phyloP scores from a whole-genome alignment of 2,329 filamentous ascomycete genomes.

The Capronia americana region DNA sequence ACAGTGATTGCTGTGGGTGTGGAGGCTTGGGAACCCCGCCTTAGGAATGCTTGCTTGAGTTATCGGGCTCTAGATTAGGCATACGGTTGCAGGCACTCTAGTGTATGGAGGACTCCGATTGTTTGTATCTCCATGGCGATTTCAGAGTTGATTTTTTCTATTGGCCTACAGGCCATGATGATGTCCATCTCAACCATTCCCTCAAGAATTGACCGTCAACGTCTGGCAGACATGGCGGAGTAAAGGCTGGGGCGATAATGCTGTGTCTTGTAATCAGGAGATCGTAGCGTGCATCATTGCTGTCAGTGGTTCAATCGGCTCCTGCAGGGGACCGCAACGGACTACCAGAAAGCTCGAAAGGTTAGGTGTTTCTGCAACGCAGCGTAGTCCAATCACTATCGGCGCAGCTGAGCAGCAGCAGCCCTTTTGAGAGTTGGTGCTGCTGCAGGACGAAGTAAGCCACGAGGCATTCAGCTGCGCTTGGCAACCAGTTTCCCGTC shows the following conservation, averaged over 20 bases:
- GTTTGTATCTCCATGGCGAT: not conserved
- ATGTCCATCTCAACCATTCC: not conserved
- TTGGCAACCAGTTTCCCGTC: conserved; percentile 23
- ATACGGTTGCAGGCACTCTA: not conserved
- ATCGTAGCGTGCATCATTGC: not conserved
- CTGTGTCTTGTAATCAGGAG: conserved; percentile 1
- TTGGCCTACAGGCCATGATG: not conserved
- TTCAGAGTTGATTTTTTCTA: not conserved
- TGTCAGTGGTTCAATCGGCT: conserved; percentile 27
- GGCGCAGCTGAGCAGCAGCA: conserved; percentile 15
- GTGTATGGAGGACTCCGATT: not conserved
- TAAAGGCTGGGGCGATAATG: not conserved
- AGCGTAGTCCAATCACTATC: not conserved
- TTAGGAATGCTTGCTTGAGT: not conserved
- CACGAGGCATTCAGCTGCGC: conserved; percentile 33
- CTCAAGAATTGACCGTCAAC: not conserved
- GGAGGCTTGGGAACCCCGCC: not conserved
- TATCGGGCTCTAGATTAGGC: not conserved
- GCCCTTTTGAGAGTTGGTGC: conserved; percentile 24
- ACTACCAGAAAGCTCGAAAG: conserved; percentile 11
- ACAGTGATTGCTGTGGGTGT: not conserved
- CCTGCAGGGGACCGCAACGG: conserved; percentile 27
- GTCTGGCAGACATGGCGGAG: not conserved
- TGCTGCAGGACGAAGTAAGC: conserved; percentile 10
- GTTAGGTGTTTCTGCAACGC: conserved; percentile 1